Percentiles rank a stretch among this genome's conserved stretches.
Evolutionary conservation across 108 stramenopile genomes (phyloP).

Genomic region (Cylindrotheca fusiformis): DNA sequence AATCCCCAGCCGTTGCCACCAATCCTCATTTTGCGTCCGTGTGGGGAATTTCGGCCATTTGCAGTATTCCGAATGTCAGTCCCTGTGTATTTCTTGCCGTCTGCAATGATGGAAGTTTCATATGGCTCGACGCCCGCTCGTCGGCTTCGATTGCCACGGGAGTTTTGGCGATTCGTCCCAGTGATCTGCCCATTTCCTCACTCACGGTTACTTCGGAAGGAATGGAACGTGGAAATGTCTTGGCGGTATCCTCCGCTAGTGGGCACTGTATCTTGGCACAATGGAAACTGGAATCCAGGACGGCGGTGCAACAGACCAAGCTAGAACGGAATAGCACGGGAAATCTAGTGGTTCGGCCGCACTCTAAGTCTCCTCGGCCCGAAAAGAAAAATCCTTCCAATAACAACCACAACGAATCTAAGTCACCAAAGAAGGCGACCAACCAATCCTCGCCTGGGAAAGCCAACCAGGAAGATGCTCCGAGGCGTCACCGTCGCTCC

Average conservation of each 20-base stretch:
- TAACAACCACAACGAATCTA: background rate
- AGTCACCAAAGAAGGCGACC: background rate
- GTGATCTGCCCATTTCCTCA: constrained; percentile 5
- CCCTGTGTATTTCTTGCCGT: constrained; percentile 23
- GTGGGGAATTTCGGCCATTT: constrained; percentile 22
- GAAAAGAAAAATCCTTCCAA: constrained; percentile 7
- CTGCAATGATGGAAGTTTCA: constrained; percentile 25
- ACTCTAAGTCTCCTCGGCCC: background rate
- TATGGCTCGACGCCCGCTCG: constrained; percentile 27
- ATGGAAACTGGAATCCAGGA: constrained; percentile 13
- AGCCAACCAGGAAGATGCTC: background rate
- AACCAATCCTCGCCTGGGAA: background rate
- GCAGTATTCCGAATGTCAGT: constrained; percentile 6
- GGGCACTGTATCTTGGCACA: constrained; percentile 4
- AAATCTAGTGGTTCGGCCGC: constrained; percentile 1
- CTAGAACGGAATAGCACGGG: constrained; percentile 19
- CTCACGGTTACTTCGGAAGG: background rate
- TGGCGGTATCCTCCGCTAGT: constrained; percentile 9
- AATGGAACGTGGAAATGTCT: constrained; percentile 10
- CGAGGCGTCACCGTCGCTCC: background rate
- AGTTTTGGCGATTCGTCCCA: background rate
- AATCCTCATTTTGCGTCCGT: constrained; percentile 22
- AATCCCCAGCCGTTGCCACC: constrained; percentile 23
- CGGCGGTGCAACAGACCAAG: constrained; percentile 6
- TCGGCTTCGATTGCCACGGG: constrained; percentile 13